These are phyloP conservation scores for Liquidambar formosana DNA, from an alignment of 164 flowering plant species.

Conservation along the genomic window DNA sequence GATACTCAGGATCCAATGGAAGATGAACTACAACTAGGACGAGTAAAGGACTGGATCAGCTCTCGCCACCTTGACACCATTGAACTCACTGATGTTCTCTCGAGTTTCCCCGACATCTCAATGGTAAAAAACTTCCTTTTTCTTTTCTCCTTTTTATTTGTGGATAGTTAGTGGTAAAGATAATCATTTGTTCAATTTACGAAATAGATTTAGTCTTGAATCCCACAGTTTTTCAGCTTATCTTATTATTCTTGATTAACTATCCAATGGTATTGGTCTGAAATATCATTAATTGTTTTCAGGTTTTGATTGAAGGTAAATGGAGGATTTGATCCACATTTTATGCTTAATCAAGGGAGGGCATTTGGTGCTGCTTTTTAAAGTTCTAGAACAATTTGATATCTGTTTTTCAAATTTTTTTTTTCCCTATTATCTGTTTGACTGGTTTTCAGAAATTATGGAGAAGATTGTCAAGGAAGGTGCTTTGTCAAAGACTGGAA, in stretches of 20 bases:
- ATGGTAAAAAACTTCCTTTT: slow-evolving; percentile 41
- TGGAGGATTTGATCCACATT: slow-evolving; percentile 6
- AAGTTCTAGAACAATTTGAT: background rate
- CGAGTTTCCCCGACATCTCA: slow-evolving; percentile 82
- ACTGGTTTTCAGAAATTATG: slow-evolving; percentile 61
- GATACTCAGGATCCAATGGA: slow-evolving; percentile 78
- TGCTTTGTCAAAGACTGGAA: slow-evolving; percentile 52
- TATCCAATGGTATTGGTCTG: slow-evolving; percentile 3
- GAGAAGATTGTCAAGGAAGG: slow-evolving; percentile 70
- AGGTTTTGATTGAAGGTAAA: slow-evolving; percentile 86
- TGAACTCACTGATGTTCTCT: slow-evolving; percentile 74
- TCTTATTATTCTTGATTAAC: background rate
- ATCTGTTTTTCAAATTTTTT: background rate
- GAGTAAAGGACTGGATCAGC: slow-evolving; percentile 77
- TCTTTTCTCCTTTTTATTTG: background rate
- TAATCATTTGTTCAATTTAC: background rate
- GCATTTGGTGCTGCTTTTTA: background rate
- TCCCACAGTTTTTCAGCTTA: background rate
- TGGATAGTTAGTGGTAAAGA: background rate
- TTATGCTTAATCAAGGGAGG: slow-evolving; percentile 6
- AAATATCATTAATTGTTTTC: slow-evolving; percentile 23
- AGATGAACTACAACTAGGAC: slow-evolving; percentile 60
- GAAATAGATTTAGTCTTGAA: background rate
- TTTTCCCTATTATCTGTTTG: too few species aligned
- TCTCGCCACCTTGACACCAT: slow-evolving; percentile 51